Conservation (phyloP, 2,329 filamentous ascomycete species). For the Ambrosiella xylebori region DNA sequence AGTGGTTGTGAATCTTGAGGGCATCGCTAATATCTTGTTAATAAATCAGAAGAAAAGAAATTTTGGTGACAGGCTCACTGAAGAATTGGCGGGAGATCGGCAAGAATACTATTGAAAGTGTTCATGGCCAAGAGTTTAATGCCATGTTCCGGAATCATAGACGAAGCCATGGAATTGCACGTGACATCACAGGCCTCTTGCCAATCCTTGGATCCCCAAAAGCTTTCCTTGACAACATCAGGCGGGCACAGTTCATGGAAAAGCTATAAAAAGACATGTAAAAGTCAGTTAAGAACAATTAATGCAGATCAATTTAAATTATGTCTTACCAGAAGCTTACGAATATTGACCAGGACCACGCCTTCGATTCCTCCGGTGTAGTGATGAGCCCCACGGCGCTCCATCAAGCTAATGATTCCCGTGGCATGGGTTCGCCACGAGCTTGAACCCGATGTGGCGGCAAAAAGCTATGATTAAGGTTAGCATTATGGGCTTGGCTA, state of each 20-base stretch:
- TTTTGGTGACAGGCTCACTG: neutral
- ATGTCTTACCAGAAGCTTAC: constrained; percentile 21
- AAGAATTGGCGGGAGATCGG: constrained; percentile 16
- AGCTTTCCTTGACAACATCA: constrained; percentile 19
- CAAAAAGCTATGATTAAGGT: constrained; percentile 21
- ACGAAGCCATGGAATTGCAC: neutral
- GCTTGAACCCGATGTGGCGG: constrained; percentile 22
- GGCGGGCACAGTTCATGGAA: constrained; percentile 7
- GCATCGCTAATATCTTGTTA: constrained; percentile 12
- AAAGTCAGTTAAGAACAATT: neutral
- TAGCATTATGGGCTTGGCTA: neutral
- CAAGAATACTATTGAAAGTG: constrained; percentile 20
- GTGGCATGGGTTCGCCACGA: constrained; percentile 25
- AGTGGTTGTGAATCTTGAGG: constrained; percentile 20
- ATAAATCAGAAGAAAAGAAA: neutral
- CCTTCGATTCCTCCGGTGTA: constrained; percentile 22
- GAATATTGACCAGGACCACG: constrained; percentile 23
- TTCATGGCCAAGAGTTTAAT: constrained; percentile 17
- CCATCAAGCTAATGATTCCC: constrained; percentile 23
- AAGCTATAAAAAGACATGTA: neutral
- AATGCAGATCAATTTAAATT: neutral
- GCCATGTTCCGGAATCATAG: neutral
- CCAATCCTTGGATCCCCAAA: constrained; percentile 23
- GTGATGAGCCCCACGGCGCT: constrained; percentile 22
- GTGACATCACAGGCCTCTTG: constrained; percentile 16